phyloP scores from a whole-genome alignment of 2,329 filamentous ascomycete species.

The Ciborinia camelliae region DNA sequence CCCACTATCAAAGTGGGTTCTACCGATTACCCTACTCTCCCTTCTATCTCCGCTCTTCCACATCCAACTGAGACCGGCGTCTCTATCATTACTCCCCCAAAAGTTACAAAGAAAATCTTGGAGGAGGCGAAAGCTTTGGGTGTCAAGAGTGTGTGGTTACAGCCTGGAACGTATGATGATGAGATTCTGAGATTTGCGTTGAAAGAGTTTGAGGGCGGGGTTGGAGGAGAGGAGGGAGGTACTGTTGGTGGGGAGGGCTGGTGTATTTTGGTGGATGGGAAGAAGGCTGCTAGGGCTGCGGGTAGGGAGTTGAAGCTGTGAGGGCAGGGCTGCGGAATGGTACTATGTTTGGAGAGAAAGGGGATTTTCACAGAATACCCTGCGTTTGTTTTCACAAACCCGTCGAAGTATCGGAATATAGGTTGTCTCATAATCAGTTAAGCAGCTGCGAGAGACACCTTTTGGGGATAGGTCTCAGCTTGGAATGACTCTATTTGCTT shows the following conservation, averaged over 20 bases:
- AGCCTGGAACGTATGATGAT: constrained; percentile 84
- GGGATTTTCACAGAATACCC: background rate
- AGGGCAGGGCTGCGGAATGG: background rate
- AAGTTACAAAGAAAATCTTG: constrained; percentile 69
- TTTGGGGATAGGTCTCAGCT: background rate
- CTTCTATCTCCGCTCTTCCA: constrained; percentile 59
- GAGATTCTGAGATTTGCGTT: constrained; percentile 68
- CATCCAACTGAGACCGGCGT: constrained; percentile 69
- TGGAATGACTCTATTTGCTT: background rate
- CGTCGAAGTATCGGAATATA: no score
- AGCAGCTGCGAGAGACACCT: background rate
- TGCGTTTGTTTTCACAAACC: background rate
- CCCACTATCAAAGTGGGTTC: constrained; percentile 60
- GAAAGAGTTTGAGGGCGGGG: constrained; percentile 68
- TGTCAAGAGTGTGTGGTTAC: constrained; percentile 77
- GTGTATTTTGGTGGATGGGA: constrained; percentile 85
- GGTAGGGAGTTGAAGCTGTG: constrained; percentile 42
- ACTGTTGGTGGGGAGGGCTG: constrained; percentile 70
- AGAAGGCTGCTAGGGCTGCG: constrained; percentile 55
- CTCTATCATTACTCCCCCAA: constrained; percentile 83
- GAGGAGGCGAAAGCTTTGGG: constrained; percentile 73
- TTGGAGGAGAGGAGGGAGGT: constrained; percentile 55
- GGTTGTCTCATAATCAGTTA: background rate
- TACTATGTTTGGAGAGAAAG: background rate
- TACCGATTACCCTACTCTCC: constrained; percentile 46